These are phyloP conservation scores for Ophiognomonia clavigignenti-juglandacearum DNA, from an alignment of 2,329 filamentous ascomycete genomes.

Conservation along the genomic window DNA sequence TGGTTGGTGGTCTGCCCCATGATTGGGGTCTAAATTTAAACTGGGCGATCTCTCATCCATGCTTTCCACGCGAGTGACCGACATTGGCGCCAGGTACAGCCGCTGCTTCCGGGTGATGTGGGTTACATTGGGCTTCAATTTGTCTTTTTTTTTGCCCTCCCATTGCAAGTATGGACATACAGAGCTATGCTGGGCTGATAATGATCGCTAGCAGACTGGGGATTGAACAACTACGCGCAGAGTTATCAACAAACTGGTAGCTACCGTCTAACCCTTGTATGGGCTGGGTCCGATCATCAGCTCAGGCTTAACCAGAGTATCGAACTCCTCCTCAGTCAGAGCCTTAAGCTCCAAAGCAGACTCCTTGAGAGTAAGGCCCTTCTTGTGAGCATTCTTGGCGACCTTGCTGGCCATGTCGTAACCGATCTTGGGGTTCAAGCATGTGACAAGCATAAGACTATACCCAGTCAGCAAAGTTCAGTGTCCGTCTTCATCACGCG, in stretches of 20 bases:
- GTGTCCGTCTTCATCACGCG: not conserved
- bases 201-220: not conserved
- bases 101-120: constrained; percentile 1
- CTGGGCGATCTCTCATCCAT: constrained; percentile 8
- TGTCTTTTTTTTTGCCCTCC: not conserved
- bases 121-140: not conserved
- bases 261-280: constrained; percentile 45
- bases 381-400: constrained; percentile 98
- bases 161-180: too few species aligned
- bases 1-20: too few species aligned
- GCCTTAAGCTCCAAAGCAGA: constrained; percentile 91
- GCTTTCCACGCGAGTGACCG: not conserved
- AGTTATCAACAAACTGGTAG: too few species aligned
- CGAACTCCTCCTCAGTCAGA: constrained; percentile 83
- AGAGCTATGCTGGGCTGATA: too few species aligned
- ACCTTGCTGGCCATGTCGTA: constrained; percentile 98
- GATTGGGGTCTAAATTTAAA: too few species aligned
- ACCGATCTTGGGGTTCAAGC: constrained; percentile 93
- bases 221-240: too few species aligned
- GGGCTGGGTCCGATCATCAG: constrained; percentile 84
- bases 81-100: not conserved
- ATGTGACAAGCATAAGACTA: constrained; percentile 96
- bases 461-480: not conserved
- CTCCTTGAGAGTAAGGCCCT: constrained; percentile 89
- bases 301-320: constrained; percentile 83